phyloP scores from a whole-genome alignment of 805 yeast species.

The Yamadazyma phyllophila region DNA sequence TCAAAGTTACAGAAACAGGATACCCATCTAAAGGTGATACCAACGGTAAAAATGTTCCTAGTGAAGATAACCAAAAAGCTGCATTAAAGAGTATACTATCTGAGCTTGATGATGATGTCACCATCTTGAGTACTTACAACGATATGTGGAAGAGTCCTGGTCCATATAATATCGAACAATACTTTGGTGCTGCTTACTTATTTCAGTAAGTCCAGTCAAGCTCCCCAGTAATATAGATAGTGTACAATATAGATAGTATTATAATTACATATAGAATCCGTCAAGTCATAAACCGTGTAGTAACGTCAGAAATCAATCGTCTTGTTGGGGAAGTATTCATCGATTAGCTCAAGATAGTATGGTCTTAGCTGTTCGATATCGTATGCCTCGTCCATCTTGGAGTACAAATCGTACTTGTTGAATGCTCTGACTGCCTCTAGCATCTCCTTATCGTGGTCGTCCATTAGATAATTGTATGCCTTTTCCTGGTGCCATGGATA shows the following conservation, averaged over 20 bases:
- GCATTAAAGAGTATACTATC: slow-evolving; percentile 67
- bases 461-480: slow-evolving; percentile 64
- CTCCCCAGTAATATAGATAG: neutral
- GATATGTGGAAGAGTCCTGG: slow-evolving; percentile 91
- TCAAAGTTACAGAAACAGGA: slow-evolving; percentile 81
- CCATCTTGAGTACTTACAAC: slow-evolving; percentile 75
- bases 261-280: slow-evolving; percentile 2
- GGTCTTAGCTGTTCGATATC: slow-evolving; percentile 52
- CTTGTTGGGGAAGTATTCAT: slow-evolving; percentile 62
- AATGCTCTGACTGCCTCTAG: slow-evolving; percentile 62
- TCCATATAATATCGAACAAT: slow-evolving; percentile 79
- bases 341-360: slow-evolving; percentile 61
- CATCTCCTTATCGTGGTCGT: slow-evolving; percentile 58
- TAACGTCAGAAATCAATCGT: slow-evolving; percentile 50
- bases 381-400: slow-evolving; percentile 51
- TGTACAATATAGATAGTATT: slow-evolving; percentile 6
- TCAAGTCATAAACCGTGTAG: neutral
- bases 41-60: slow-evolving; percentile 75
- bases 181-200: slow-evolving; percentile 64
- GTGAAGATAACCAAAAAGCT: slow-evolving; percentile 61
- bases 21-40: slow-evolving; percentile 74
- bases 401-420: slow-evolving; percentile 67
- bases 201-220: slow-evolving; percentile 14
- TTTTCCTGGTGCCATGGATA: slow-evolving; percentile 76
- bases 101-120: slow-evolving; percentile 56